A percentile compares a stretch with the other conserved stretches of the same genome.
Evolutionary conservation across 805 yeast species (phyloP).

Genomic region (Monosporozyma aquatica): DNA sequence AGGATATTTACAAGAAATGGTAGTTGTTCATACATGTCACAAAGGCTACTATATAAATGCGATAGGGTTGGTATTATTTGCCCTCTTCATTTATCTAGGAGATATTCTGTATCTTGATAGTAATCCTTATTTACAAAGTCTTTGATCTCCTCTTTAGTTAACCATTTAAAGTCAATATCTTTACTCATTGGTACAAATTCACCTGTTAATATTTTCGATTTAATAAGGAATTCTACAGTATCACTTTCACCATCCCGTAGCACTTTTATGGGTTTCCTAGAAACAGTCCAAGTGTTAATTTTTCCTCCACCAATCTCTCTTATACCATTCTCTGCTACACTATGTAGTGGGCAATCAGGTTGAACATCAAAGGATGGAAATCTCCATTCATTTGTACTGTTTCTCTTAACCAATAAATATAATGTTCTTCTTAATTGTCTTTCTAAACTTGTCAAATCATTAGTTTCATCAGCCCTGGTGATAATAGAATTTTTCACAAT

Average conservation of each 20-base stretch:
- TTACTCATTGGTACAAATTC: slow-evolving; percentile 40
- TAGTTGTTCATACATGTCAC: too few relatives aligned
- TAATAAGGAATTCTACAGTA: slow-evolving; percentile 56
- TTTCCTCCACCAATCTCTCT: slow-evolving; percentile 60
- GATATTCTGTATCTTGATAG: slow-evolving; percentile 41
- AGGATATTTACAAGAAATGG: slow-evolving; percentile 2
- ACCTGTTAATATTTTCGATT: slow-evolving; percentile 85
- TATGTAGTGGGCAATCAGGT: slow-evolving; percentile 50
- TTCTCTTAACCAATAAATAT: slow-evolving; percentile 56
- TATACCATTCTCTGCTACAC: slow-evolving; percentile 67
- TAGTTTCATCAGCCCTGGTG: slow-evolving; percentile 65
- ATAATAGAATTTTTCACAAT: slow-evolving; percentile 60
- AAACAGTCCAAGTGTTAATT: slow-evolving; percentile 85
- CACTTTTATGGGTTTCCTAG: slow-evolving; percentile 76
- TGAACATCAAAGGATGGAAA: slow-evolving; percentile 61
- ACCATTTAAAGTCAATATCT: slow-evolving; percentile 62
- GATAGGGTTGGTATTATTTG: not conserved
- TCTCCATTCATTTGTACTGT: slow-evolving; percentile 44
- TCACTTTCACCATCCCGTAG: slow-evolving; percentile 33
- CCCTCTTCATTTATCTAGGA: slow-evolving; percentile 23
- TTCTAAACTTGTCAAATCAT: slow-evolving; percentile 62
- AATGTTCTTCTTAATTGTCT: slow-evolving; percentile 72
- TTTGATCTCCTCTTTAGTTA: slow-evolving; percentile 68
- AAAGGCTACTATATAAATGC: too few relatives aligned
- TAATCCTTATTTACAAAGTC: slow-evolving; percentile 45